phyloP scores from a whole-genome alignment of 108 stramenopile genomes.

The Skeletonema grethae region DNA sequence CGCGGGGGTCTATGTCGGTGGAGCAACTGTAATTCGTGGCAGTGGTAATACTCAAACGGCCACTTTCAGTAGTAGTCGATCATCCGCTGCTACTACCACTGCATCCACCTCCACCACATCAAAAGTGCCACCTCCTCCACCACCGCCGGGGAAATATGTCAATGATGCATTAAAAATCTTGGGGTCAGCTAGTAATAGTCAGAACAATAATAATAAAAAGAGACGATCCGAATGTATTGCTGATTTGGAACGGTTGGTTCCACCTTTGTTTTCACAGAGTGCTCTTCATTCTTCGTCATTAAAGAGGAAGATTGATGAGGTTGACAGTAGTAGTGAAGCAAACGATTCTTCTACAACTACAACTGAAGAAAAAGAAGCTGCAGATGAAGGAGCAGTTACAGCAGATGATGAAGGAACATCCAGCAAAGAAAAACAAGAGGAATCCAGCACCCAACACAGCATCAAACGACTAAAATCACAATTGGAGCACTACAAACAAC shows the following conservation, averaged over 20 bases:
- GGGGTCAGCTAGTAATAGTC: background rate
- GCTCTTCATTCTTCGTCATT: background rate
- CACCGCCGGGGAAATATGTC: background rate
- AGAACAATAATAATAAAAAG: background rate
- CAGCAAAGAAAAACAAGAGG: background rate
- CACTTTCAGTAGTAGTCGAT: background rate
- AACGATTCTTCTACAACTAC: background rate
- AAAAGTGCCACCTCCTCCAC: background rate
- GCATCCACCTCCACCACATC: background rate
- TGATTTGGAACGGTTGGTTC: slow-evolving; percentile 23
- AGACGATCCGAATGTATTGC: slow-evolving; percentile 7
- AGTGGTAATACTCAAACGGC: background rate
- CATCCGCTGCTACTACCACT: background rate
- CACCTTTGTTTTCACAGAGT: slow-evolving; percentile 17
- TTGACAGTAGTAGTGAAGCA: background rate
- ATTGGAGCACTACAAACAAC: slow-evolving; percentile 20
- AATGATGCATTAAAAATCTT: background rate
- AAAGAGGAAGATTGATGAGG: background rate
- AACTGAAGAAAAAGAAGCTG: background rate
- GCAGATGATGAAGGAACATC: no score
- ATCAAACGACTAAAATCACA: slow-evolving; percentile 15
- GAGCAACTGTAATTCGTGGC: background rate
- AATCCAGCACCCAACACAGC: background rate
- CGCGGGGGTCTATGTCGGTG: background rate
- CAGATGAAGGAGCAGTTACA: background rate